phyloP scores from a whole-genome alignment of 2,329 filamentous ascomycete species.

The Sporothrix mexicana region DNA sequence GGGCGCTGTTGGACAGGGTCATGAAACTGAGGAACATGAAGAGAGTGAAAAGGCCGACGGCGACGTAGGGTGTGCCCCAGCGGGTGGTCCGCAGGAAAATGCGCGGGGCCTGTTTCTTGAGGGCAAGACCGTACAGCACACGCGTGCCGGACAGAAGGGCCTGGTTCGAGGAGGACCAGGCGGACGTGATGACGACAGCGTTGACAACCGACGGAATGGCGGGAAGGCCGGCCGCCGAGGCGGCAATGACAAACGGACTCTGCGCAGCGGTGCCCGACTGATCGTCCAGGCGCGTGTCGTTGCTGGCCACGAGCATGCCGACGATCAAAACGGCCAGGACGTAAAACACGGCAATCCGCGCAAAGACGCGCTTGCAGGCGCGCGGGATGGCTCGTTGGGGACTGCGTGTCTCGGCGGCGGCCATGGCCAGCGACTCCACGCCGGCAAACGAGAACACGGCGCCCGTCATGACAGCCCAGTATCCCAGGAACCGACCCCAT shows the following conservation, averaged over 20 bases:
- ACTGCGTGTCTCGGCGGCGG: slow-evolving; percentile 72
- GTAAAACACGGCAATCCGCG: slow-evolving; percentile 74
- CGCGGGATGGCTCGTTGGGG: slow-evolving; percentile 73
- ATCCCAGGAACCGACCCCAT: slow-evolving; percentile 62
- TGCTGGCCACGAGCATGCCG: slow-evolving; percentile 68
- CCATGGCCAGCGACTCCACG: slow-evolving; percentile 58
- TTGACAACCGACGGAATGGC: slow-evolving; percentile 76
- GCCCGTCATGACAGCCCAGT: slow-evolving; percentile 62
- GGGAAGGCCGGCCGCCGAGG: slow-evolving; percentile 68
- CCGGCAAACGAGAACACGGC: slow-evolving; percentile 65
- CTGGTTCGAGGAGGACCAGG: slow-evolving; percentile 72
- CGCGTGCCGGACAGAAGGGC: slow-evolving; percentile 65
- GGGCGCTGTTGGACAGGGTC: slow-evolving; percentile 60
- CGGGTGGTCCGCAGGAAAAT: slow-evolving; percentile 60
- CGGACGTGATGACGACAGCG: slow-evolving; percentile 74
- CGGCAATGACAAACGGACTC: slow-evolving; percentile 74
- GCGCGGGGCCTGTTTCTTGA: slow-evolving; percentile 63
- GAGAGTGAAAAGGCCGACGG: slow-evolving; percentile 49
- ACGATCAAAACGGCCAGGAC: slow-evolving; percentile 71
- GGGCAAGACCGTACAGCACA: slow-evolving; percentile 64
- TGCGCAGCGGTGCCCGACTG: slow-evolving; percentile 57
- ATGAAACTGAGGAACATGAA: slow-evolving; percentile 66
- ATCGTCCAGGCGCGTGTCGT: slow-evolving; percentile 59
- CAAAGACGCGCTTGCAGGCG: slow-evolving; percentile 77
- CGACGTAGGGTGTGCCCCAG: slow-evolving; percentile 63